Percentiles rank a stretch among this genome's conserved stretches.
phyloP scores from a whole-genome alignment of 148 eudicot genomes.

The Pouteria glomerata region DNA sequence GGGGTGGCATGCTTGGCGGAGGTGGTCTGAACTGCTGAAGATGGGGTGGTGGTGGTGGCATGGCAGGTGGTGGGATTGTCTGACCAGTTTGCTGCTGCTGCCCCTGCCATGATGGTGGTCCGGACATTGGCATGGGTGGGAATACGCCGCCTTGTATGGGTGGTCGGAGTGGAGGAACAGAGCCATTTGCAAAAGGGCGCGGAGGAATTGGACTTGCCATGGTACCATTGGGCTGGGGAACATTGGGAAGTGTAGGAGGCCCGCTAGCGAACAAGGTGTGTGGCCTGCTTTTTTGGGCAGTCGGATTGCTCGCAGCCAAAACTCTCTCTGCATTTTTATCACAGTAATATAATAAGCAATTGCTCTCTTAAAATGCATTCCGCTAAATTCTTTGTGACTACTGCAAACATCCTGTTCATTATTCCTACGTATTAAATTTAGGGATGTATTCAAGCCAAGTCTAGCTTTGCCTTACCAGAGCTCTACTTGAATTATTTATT shows the following conservation, averaged over 20 bases:
- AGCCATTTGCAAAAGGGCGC: constrained; percentile 67
- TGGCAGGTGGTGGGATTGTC: constrained; percentile 21
- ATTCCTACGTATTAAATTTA: too few relatives aligned
- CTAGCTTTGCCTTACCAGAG: too few relatives aligned
- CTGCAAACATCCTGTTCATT: too few relatives aligned
- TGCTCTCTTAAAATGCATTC: background rate
- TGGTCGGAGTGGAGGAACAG: constrained; percentile 49
- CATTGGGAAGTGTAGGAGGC: constrained; percentile 55
- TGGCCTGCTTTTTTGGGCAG: constrained; percentile 66
- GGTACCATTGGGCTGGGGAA: constrained; percentile 54
- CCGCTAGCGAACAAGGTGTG: constrained; percentile 95
- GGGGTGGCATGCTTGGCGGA: constrained; percentile 70
- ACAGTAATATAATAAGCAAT: background rate
- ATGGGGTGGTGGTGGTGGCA: constrained; percentile 57
- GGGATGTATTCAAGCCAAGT: too few relatives aligned
- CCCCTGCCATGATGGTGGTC: constrained; percentile 57
- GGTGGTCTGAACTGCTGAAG: constrained; percentile 55
- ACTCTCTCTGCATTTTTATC: constrained; percentile 61
- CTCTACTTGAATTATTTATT: too few relatives aligned
- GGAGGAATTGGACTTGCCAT: constrained; percentile 53
- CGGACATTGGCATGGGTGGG: constrained; percentile 55
- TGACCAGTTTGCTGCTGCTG: constrained; percentile 54
- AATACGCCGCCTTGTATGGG: constrained; percentile 38
- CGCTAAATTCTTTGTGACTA: background rate
- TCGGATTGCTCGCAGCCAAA: constrained; percentile 80